Conservation (phyloP, 2,329 filamentous ascomycete genomes). For the Pseudogymnoascus destructans region DNA sequence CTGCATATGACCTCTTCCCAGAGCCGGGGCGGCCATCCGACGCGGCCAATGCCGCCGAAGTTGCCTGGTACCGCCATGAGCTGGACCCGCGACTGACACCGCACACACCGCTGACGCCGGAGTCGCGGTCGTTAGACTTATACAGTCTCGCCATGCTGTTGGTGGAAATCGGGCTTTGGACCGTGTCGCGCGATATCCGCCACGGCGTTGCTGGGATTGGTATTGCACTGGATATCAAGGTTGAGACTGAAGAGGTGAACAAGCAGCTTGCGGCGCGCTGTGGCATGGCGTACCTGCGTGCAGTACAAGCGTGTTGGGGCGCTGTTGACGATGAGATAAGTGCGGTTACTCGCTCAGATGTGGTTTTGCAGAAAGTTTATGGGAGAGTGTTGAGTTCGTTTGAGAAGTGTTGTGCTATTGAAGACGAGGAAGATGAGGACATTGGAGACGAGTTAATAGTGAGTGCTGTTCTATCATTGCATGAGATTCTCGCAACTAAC, state of each 20-base stretch:
- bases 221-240: conserved; percentile 5
- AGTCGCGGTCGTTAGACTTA: conserved; percentile 50
- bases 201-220: conserved; percentile 15
- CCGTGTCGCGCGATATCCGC: conserved; percentile 36
- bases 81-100: conserved; percentile 42
- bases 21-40: conserved; percentile 36
- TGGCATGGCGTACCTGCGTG: conserved; percentile 62
- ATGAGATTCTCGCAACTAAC: background rate
- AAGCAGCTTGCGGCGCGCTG: conserved; percentile 37
- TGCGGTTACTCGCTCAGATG: conserved; percentile 35
- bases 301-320: conserved; percentile 57
- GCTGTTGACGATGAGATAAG: conserved; percentile 52
- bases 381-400: conserved; percentile 37
- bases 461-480: background rate
- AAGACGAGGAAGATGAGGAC: conserved; percentile 42
- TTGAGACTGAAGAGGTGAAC: conserved; percentile 19
- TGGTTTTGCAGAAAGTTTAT: conserved; percentile 42
- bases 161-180: conserved; percentile 65
- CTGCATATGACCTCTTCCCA: conserved; percentile 19
- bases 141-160: conserved; percentile 63
- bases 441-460: conserved; percentile 35
- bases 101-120: conserved; percentile 38
- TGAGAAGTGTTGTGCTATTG: conserved; percentile 48
- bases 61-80: conserved; percentile 45
- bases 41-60: conserved; percentile 40